phyloP scores from a whole-genome alignment of 345 rosid species.

The Lepidium aucheri region DNA sequence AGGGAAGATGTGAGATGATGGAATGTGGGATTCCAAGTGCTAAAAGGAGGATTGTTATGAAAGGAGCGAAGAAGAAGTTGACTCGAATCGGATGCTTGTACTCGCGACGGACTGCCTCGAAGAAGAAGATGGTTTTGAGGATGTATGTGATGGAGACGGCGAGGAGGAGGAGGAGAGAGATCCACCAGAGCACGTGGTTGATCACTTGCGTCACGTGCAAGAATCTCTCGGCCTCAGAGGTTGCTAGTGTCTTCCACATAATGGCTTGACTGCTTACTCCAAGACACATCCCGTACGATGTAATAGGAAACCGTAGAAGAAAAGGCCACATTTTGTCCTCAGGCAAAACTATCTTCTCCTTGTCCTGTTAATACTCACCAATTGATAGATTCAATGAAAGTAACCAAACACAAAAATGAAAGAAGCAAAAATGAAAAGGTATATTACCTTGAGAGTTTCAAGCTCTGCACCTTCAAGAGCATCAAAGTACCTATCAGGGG shows the following conservation, averaged over 20 bases:
- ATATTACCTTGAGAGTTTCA: slow-evolving; percentile 67
- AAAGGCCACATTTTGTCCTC: slow-evolving; percentile 84
- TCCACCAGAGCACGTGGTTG: slow-evolving; percentile 64
- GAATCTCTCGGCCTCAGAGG: slow-evolving; percentile 52
- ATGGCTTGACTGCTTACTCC: slow-evolving; percentile 92
- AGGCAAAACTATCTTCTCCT: slow-evolving; percentile 69
- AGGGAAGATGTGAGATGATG: slow-evolving; percentile 32
- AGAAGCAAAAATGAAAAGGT: neutral
- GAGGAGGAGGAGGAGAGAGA: slow-evolving; percentile 44
- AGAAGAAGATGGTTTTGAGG: slow-evolving; percentile 51
- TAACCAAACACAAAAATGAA: neutral
- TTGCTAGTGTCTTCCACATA: slow-evolving; percentile 77
- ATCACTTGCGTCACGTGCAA: slow-evolving; percentile 43
- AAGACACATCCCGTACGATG: slow-evolving; percentile 86
- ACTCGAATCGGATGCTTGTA: slow-evolving; percentile 78
- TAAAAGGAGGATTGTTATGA: slow-evolving; percentile 69
- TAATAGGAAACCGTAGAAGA: slow-evolving; percentile 65
- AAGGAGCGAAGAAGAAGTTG: slow-evolving; percentile 94
- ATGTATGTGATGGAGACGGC: slow-evolving; percentile 47
- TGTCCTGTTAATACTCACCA: slow-evolving; percentile 39
- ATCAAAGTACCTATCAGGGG: slow-evolving; percentile 71
- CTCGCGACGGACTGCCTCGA: slow-evolving; percentile 86
- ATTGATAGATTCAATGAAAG: neutral
- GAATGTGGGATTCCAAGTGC: slow-evolving; percentile 73
- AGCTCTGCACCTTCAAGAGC: slow-evolving; percentile 86